phyloP scores from a whole-genome alignment of 2,329 filamentous ascomycete species.

The Metarhizium humberi region DNA sequence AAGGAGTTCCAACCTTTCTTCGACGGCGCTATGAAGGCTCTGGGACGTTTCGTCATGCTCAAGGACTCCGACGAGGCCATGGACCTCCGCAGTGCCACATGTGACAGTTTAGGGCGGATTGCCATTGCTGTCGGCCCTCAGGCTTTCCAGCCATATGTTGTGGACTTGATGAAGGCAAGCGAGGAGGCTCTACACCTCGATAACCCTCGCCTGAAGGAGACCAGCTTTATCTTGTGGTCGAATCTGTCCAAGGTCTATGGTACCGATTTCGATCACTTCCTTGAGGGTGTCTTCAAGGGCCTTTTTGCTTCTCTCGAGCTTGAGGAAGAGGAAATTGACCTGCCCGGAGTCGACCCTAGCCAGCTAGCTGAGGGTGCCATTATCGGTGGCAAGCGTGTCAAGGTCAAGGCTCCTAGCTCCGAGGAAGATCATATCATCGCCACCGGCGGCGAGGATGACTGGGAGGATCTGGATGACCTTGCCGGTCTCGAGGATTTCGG shows the following conservation, averaged over 20 bases:
- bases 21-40: constrained; percentile 78
- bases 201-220: constrained; percentile 86
- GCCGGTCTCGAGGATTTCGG: constrained; percentile 78
- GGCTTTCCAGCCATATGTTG: constrained; percentile 83
- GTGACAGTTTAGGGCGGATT: constrained; percentile 89
- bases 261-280: constrained; percentile 70
- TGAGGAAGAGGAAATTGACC: constrained; percentile 77
- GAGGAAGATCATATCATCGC: constrained; percentile 45
- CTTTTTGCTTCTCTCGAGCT: constrained; percentile 80
- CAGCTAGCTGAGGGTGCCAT: constrained; percentile 67
- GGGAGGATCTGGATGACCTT: constrained; percentile 64
- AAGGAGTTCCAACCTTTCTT: constrained; percentile 86
- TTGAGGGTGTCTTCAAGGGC: constrained; percentile 67
- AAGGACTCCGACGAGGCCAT: constrained; percentile 88
- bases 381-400: constrained; percentile 76
- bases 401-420: constrained; percentile 53
- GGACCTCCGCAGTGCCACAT: constrained; percentile 79
- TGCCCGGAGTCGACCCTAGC: constrained; percentile 47
- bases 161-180: constrained; percentile 82
- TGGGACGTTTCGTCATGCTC: constrained; percentile 73
- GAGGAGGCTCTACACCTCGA: constrained; percentile 85
- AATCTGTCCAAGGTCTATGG: constrained; percentile 90
- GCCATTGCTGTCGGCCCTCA: constrained; percentile 78
- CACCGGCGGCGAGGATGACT: constrained; percentile 42
- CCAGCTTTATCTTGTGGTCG: constrained; percentile 94